phyloP scores from a whole-genome alignment of 768 basidiomycete genomes.

The Tephrocybe sp. region DNA sequence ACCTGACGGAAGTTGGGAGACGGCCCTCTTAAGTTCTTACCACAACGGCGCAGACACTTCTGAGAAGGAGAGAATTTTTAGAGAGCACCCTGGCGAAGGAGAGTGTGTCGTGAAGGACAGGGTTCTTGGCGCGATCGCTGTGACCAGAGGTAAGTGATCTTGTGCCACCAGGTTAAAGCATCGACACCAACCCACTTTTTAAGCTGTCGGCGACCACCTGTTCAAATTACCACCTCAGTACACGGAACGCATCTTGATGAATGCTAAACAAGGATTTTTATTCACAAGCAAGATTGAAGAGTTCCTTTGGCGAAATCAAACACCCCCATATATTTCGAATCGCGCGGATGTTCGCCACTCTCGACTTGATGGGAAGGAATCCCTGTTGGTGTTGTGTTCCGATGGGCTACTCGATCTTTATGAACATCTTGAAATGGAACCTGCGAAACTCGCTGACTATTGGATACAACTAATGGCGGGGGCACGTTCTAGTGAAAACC shows the following conservation, averaged over 20 bases:
- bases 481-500: slow-evolving; percentile 22
- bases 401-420: slow-evolving; percentile 54
- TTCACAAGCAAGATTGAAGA: slow-evolving; percentile 36
- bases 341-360: slow-evolving; percentile 43
- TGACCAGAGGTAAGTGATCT: slow-evolving; percentile 47
- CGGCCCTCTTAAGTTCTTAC: slow-evolving; percentile 41
- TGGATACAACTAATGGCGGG: slow-evolving; percentile 37
- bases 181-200: not conserved
- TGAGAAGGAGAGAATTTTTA: slow-evolving; percentile 40
- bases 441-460: slow-evolving; percentile 27
- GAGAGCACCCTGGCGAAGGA: slow-evolving; percentile 47
- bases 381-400: slow-evolving; percentile 47
- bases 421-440: slow-evolving; percentile 27
- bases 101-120: slow-evolving; percentile 44
- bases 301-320: slow-evolving; percentile 43
- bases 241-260: slow-evolving; percentile 46
- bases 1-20: slow-evolving; percentile 34
- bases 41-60: slow-evolving; percentile 48
- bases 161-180: not conserved
- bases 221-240: slow-evolving; percentile 54
- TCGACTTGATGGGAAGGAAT: slow-evolving; percentile 26
- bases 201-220: slow-evolving; percentile 54
- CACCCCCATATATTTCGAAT: slow-evolving; percentile 55
- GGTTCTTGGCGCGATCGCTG: slow-evolving; percentile 55
- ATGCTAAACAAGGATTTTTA: slow-evolving; percentile 36